Conservation (phyloP, 1,139 yeast species). For the Kurtzmaniella quercitrusa region DNA sequence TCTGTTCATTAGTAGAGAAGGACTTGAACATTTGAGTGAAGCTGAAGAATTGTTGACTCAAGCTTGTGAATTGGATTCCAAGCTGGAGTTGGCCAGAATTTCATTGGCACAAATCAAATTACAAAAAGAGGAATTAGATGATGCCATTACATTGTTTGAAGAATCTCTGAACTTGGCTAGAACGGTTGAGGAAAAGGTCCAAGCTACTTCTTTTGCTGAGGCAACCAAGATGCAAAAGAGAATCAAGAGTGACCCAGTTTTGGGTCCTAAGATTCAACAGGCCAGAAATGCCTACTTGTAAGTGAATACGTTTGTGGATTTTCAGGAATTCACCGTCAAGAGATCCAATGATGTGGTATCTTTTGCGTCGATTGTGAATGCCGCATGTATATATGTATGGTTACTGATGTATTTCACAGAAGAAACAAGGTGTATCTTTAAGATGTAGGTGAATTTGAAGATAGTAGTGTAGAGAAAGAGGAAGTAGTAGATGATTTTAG, state of each 20-base stretch:
- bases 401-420: not conserved
- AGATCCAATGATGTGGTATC: not conserved
- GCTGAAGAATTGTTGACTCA: conserved; percentile 67
- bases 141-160: conserved; percentile 78
- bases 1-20: conserved; percentile 60
- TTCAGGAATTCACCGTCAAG: not conserved
- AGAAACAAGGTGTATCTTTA: not conserved
- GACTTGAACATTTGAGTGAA: conserved; percentile 49
- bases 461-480: no score
- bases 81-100: conserved; percentile 83
- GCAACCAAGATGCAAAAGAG: conserved; percentile 81
- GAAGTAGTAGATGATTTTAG: no score
- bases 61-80: conserved; percentile 83
- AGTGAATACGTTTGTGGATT: not conserved
- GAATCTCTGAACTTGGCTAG: conserved; percentile 80
- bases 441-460: no score
- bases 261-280: conserved; percentile 43
- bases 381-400: conserved; percentile 1
- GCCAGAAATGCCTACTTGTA: conserved; percentile 21
- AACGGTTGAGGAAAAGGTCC: conserved; percentile 80
- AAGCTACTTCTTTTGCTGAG: conserved; percentile 89
- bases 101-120: conserved; percentile 87
- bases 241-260: conserved; percentile 62
- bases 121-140: conserved; percentile 77
- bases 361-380: not conserved